Evolutionary conservation across 192 early-diverging fungal genomes (phyloP), one percentile per base, ranked within the genome.

Genomic region (Backusella mclennaniae): DNA sequence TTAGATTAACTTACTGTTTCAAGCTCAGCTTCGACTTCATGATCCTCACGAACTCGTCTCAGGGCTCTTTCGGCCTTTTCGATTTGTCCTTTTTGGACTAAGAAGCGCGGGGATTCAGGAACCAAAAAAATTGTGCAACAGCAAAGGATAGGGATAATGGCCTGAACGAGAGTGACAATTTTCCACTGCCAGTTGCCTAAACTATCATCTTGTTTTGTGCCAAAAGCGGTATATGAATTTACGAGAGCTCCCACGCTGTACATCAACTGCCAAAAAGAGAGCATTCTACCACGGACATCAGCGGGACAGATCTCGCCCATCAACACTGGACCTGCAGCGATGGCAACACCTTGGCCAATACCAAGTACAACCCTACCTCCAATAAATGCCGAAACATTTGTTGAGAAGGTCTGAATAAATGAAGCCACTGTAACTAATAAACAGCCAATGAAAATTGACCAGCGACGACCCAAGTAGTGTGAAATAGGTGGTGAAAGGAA

Each of bases 251-350:
- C 76, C 19, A 77, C 70, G 39, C 49, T 63, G 26, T 77, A 77
- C 31, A 63, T 38, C 38, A 77, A 66, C 36, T 77, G 76, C 76
- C 76, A 77, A 39, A 77, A 77, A n/a, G 76, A 77, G 38, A 77
- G 69, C 76, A 77, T 77, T 9, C 70, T 53, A 49, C 76, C 76
- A 66, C 76, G 76, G 39, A 77, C 44, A 29, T 77, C 76, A 23
- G 67, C 69, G 15, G 76, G 11, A 29, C 69, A 71, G 39, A 77
- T 77, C 35, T 77, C 76, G 14, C 69, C 41, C 69, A 77, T 77
- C 15, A 66, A 77, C 6, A 70, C 52, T 44, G 76, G 76, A 23
- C 76, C 76, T 31, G 76, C 76, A 42, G 70, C 56, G 44, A 77
- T 56, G 41, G 39, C 69, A 53, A 77, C 21, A 46, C 76, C 76